phyloP scores from a whole-genome alignment of 202 grass and related monocot species.

The Digitaria exilis region DNA sequence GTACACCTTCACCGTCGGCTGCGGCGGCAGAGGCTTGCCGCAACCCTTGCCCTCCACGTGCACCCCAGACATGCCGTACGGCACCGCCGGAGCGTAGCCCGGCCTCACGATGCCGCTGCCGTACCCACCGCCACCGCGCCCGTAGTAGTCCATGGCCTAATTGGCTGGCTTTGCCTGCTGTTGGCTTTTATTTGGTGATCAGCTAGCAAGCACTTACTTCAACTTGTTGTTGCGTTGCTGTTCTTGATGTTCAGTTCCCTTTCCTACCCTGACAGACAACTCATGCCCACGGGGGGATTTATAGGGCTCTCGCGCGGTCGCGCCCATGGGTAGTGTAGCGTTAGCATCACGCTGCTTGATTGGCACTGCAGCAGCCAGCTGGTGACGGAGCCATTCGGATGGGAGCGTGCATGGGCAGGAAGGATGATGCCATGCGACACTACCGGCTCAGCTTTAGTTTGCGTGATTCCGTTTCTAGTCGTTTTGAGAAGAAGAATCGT shows the following conservation, averaged over 20 bases:
- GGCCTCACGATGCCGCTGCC: constrained; percentile 42
- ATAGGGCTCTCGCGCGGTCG: background rate
- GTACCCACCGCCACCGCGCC: background rate
- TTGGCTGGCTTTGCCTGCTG: background rate
- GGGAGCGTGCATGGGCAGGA: constrained; percentile 3
- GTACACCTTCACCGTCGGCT: constrained; percentile 75
- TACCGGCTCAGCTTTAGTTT: background rate
- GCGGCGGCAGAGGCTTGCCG: constrained; percentile 49
- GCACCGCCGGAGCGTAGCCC: constrained; percentile 55
- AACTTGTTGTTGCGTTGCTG: background rate
- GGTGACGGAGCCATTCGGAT: background rate
- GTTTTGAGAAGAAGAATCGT: background rate
- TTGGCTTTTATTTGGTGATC: too few species aligned
- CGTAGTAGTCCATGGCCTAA: constrained; percentile 50
- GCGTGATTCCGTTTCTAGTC: constrained; percentile 42
- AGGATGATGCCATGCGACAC: constrained; percentile 40
- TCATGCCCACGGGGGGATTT: background rate
- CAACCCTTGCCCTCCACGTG: constrained; percentile 52
- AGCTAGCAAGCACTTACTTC: too few species aligned
- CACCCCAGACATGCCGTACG: constrained; percentile 66
- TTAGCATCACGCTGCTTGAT: constrained; percentile 4
- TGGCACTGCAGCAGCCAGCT: too few species aligned
- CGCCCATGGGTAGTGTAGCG: background rate
- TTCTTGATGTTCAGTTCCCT: background rate
- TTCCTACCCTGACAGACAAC: background rate